Conservation (phyloP, 306 rosid species). For the Sesbania bispinosa region DNA sequence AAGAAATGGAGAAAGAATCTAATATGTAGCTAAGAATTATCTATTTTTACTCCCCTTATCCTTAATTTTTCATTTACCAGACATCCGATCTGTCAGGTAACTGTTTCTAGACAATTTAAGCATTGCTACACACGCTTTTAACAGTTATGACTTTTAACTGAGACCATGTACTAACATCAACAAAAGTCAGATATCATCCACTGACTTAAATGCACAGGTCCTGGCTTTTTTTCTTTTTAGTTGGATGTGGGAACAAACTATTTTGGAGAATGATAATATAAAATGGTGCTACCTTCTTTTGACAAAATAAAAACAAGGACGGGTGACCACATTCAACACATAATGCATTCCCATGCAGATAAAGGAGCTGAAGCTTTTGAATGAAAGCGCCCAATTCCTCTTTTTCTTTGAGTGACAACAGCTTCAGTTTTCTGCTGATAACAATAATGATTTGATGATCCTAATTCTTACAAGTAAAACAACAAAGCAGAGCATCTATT, state of each 20-base stretch:
- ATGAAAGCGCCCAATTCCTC: too few relatives aligned
- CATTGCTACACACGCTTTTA: neutral
- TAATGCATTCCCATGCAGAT: neutral
- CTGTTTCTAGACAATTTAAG: conserved; percentile 7
- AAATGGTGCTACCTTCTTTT: neutral
- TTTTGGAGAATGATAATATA: neutral
- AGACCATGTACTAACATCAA: neutral
- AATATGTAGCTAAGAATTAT: neutral
- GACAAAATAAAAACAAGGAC: neutral
- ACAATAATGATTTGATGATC: neutral
- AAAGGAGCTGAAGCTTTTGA: too few relatives aligned
- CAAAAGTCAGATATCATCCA: neutral
- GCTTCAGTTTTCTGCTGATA: too few relatives aligned
- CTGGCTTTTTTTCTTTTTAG: neutral
- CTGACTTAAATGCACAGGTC: neutral
- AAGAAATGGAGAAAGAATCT: neutral
- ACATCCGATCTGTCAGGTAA: neutral
- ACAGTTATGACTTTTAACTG: neutral
- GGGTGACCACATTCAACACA: neutral
- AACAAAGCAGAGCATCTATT: conserved; percentile 7
- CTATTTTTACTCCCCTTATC: neutral
- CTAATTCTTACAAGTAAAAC: neutral
- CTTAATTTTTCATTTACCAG: neutral
- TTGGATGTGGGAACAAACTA: neutral
- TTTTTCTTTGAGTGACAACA: too few relatives aligned